Percentiles rank a stretch among this genome's conserved stretches.
Conservation (phyloP, 495 filamentous ascomycete genomes). For the Lasiosphaeria hispida region DNA sequence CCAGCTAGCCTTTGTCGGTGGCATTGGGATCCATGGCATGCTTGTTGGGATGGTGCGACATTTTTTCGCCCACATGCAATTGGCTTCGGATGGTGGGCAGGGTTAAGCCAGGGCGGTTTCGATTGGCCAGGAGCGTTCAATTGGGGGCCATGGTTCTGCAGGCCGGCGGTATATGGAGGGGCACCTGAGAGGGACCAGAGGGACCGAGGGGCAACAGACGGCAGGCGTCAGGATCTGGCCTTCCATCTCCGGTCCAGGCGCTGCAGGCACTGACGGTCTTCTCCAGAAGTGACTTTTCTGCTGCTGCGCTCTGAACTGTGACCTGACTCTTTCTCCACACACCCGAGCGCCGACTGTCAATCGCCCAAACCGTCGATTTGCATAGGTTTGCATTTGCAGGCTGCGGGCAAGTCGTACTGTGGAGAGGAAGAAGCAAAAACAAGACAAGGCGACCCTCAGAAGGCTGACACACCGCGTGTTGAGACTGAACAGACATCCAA, state of each 20-base stretch:
- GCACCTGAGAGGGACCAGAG: background rate
- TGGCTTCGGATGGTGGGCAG: slow-evolving; percentile 18
- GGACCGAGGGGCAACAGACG: too few relatives aligned
- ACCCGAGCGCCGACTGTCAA: too few relatives aligned
- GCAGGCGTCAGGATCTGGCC: too few relatives aligned
- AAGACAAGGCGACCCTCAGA: background rate
- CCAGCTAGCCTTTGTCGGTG: slow-evolving; percentile 16
- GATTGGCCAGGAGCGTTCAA: slow-evolving; percentile 22
- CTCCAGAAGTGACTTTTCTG: too few relatives aligned
- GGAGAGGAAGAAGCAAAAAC: too few relatives aligned
- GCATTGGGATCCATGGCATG: background rate
- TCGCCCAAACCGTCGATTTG: too few relatives aligned
- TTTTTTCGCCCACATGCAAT: slow-evolving; percentile 19
- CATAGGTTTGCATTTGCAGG: too few relatives aligned
- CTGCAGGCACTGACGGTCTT: background rate
- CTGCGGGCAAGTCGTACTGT: too few relatives aligned
- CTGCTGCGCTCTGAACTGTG: too few relatives aligned
- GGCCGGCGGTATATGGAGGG: slow-evolving; percentile 4
- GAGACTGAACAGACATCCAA: background rate
- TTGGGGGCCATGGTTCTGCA: slow-evolving; percentile 8
- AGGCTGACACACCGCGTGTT: too few relatives aligned
- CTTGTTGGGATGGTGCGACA: slow-evolving; percentile 22
- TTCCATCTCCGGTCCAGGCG: background rate
- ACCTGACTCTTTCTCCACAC: too few relatives aligned
- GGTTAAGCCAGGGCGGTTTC: background rate